Evolutionary conservation across 441 rosid species (phyloP).

Genomic region (Arabidopsis lyrata): DNA sequence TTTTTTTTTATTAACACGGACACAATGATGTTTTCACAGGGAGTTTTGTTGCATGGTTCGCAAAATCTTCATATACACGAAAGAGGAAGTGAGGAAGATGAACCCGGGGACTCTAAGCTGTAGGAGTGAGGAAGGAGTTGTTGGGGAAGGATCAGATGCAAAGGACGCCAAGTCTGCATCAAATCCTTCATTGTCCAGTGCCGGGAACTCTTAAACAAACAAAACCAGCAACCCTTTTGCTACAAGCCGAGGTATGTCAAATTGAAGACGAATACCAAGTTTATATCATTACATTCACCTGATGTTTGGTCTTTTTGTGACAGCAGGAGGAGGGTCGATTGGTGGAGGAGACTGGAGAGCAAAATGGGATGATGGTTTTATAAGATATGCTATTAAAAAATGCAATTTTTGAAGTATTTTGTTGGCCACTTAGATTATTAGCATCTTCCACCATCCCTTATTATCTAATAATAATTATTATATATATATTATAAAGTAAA

Average conservation of each 20-base stretch:
- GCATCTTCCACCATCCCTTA: constrained; percentile 39
- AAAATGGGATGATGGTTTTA: constrained; percentile 8
- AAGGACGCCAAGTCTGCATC: constrained; percentile 60
- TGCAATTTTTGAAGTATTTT: constrained; percentile 48
- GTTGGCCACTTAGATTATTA: constrained; percentile 40
- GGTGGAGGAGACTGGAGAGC: constrained; percentile 35
- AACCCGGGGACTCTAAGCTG: constrained; percentile 62
- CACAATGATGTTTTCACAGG: constrained; percentile 49
- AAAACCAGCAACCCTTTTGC: constrained; percentile 5
- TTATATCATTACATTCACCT: background rate
- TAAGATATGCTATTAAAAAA: constrained; percentile 33
- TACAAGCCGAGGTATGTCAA: constrained; percentile 25
- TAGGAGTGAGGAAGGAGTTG: constrained; percentile 58
- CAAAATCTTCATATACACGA: constrained; percentile 82
- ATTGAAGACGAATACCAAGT: background rate
- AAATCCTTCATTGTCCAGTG: constrained; percentile 45
- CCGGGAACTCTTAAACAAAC: constrained; percentile 47
- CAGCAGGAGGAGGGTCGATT: background rate
- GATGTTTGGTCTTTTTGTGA: constrained; percentile 12
- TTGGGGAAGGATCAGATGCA: constrained; percentile 52
- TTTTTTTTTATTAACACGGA: background rate
- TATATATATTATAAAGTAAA: constrained; percentile 37
- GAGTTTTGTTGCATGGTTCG: constrained; percentile 96
- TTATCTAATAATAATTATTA: constrained; percentile 36
- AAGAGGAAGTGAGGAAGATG: constrained; percentile 96